Conservation (phyloP, 2,329 filamentous ascomycete species). For the Fusarium nanum region DNA sequence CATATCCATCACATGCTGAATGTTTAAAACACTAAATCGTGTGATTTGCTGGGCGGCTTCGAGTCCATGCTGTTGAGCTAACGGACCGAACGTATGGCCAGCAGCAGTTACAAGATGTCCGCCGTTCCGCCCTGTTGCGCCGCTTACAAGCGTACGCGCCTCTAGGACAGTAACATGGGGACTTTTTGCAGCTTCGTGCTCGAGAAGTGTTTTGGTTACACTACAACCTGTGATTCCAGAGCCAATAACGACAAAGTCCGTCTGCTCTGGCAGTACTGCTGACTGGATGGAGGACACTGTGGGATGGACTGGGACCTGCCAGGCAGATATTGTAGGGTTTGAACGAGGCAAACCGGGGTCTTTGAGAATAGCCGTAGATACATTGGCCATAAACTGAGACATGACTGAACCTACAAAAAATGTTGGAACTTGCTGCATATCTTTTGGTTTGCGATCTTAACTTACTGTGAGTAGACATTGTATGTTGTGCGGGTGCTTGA, state of each 20-base stretch:
- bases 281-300: conserved; percentile 41
- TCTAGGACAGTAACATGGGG: conserved; percentile 43
- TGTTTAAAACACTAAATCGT: conserved; percentile 13
- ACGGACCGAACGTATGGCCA: conserved; percentile 48
- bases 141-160: conserved; percentile 46
- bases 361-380: not conserved
- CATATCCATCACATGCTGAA: conserved; percentile 1
- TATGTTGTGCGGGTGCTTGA: too few species aligned
- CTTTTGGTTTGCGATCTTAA: too few species aligned
- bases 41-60: conserved; percentile 32
- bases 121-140: conserved; percentile 49
- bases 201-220: conserved; percentile 42
- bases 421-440: too few species aligned
- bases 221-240: conserved; percentile 50
- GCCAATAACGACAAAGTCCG: conserved; percentile 47
- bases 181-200: conserved; percentile 13
- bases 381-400: not conserved
- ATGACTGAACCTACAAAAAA: not conserved
- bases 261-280: conserved; percentile 20
- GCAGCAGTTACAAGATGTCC: conserved; percentile 41
- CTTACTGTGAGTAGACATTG: too few species aligned
- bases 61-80: not conserved
- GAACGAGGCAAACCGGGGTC: conserved; percentile 44
- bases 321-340: conserved; percentile 43
- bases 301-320: conserved; percentile 45